Base-by-base conservation (phyloP, 2,329 filamentous ascomycete genomes). In the Xylariaceae sp. region DNA sequence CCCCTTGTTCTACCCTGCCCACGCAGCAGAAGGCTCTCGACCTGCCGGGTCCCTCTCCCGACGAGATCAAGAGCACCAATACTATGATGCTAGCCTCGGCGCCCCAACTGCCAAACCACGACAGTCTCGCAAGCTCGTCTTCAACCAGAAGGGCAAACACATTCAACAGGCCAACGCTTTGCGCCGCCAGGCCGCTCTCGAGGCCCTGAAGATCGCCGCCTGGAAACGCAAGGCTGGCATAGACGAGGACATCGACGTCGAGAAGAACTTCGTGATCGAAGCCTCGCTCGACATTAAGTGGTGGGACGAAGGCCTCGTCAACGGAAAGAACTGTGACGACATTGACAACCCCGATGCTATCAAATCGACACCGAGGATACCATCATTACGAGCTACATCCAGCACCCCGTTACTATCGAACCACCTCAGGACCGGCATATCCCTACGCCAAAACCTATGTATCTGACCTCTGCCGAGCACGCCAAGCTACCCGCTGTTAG, bases 101-200 rank as follows among this genome's bases (percentile, higher is more conserved):
- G 77, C 82, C 4, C 86, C 88, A 76, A 61, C 79, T 74, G 68
- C 71, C 28, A 90, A 88, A 66, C 79, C 83, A 33, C 84, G 92
- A 47, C 82, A 90, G 62, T 84, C 91, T 9, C 87, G 91, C 58
- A 87, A 91, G 63, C 81, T 99, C 16, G 78, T 92, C 11, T 98
- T 99, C 79, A 96, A 97, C 68, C 88, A 93, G 66, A 96, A 96
- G 74, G 95, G 95, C 50, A 98, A 98, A 82, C 98, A 96, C 70
- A 96, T 98, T 58, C 89, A 92, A 63, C 94, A 98, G 75, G 95
- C 91, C 6, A 94, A 91, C 72, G 93, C 93, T 54, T 78, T 97
- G 49, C 88, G 95, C 61, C 86, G 92, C 58, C 93, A 97, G 75
- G 92, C 89, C 37, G 89, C 90, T 47, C 80, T 99, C 24, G 96